phyloP scores from a whole-genome alignment of 2,329 filamentous ascomycete species.

The Pyrenochaeta sp. region DNA sequence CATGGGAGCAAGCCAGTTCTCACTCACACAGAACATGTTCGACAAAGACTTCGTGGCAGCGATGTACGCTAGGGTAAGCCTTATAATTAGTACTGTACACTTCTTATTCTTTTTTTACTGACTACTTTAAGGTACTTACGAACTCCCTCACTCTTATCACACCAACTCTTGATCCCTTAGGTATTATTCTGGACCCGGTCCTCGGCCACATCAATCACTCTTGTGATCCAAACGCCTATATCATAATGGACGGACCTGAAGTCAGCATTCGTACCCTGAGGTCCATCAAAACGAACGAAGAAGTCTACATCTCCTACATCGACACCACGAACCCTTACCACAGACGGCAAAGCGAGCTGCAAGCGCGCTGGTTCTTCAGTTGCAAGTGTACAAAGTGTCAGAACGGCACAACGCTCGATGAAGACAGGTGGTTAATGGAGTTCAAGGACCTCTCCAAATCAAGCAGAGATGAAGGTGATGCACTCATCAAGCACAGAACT shows the following conservation, averaged over 20 bases:
- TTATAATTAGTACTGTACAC: constrained; percentile 28
- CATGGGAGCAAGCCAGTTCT: constrained; percentile 63
- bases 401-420: constrained; percentile 41
- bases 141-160: constrained; percentile 68
- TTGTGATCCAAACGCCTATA: constrained; percentile 66
- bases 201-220: constrained; percentile 68
- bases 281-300: constrained; percentile 62
- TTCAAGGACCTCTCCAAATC: constrained; percentile 37
- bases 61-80: constrained; percentile 56
- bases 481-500: constrained; percentile 21
- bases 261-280: constrained; percentile 62
- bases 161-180: constrained; percentile 64
- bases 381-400: constrained; percentile 65
- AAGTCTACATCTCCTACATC: constrained; percentile 70
- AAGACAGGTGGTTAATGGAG: constrained; percentile 54
- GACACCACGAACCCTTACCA: constrained; percentile 63
- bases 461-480: constrained; percentile 32
- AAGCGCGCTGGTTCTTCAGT: constrained; percentile 65
- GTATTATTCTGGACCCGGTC: constrained; percentile 65
- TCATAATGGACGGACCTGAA: constrained; percentile 64
- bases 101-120: constrained; percentile 23
- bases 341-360: constrained; percentile 62
- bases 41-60: constrained; percentile 53
- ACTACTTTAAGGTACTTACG: constrained; percentile 54
- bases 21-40: constrained; percentile 52